Evolutionary conservation across 2,329 filamentous ascomycete species (phyloP).

Genomic region (Tolypocladium guangdongense): DNA sequence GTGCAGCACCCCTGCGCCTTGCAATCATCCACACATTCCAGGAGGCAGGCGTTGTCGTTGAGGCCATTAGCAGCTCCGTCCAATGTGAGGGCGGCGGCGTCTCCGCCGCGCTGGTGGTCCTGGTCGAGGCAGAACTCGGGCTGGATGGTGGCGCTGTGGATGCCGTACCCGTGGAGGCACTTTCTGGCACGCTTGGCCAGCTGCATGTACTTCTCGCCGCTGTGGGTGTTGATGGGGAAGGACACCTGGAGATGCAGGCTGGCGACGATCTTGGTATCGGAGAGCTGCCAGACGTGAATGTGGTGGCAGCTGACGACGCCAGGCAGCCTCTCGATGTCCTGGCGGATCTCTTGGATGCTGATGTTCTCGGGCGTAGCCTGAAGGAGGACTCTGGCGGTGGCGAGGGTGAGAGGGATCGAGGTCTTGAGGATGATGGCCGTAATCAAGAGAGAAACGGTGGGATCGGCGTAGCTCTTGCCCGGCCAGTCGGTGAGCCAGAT

Average conservation of each 20-base stretch:
- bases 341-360: constrained; percentile 78
- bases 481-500: constrained; percentile 84
- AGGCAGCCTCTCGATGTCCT: constrained; percentile 76
- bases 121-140: constrained; percentile 66
- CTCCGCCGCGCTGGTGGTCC: constrained; percentile 28
- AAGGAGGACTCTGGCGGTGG: constrained; percentile 77
- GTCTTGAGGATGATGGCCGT: constrained; percentile 67
- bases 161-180: constrained; percentile 90
- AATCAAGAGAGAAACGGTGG: constrained; percentile 86
- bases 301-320: constrained; percentile 90
- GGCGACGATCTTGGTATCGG: constrained; percentile 86
- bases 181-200: constrained; percentile 71
- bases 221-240: constrained; percentile 77
- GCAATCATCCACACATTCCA: constrained; percentile 33
- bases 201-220: constrained; percentile 76
- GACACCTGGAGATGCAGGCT: constrained; percentile 88
- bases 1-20: constrained; percentile 21
- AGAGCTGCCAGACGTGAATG: constrained; percentile 95
- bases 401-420: constrained; percentile 67
- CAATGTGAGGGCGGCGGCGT: constrained; percentile 21
- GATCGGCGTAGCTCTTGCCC: constrained; percentile 81
- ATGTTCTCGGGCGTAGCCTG: constrained; percentile 89
- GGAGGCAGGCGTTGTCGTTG: constrained; percentile 31
- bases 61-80: constrained; percentile 20
- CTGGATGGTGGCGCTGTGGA: constrained; percentile 95